Evolutionary conservation across 768 basidiomycete species (phyloP), one percentile per base, ranked within the genome.

Genomic region (Xerocomellus amylosporus): DNA sequence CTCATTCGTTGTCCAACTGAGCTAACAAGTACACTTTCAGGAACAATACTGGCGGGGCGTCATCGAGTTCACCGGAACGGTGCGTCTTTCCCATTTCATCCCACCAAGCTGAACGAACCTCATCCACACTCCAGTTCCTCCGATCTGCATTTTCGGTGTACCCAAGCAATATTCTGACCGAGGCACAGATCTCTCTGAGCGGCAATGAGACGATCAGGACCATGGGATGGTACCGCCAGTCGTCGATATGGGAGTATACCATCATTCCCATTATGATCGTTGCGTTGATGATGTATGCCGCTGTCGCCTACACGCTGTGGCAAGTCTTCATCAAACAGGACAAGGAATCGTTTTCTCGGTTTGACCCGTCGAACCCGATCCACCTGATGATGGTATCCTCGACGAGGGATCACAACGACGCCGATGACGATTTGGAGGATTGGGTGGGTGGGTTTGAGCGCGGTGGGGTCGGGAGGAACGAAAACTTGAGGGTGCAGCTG

Each of bases 41-140:
- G 62, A 51, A 42, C 39, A 51, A 7, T 61, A 58, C 19, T 60
- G 59, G 58, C 45, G 43, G 1, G 62, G 62, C 24, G 51, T 64
- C 13, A 33, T 57, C 12, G 63, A 64, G 13, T 64, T 61, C 28
- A 43, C 55, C 22, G 62, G 53, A 22, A 63, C 62, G 13, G 62
- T 55, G 24, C 24, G 44, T n/a, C 17, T 38, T 37, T 15, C 24
- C 30, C 17, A n/a, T 26, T 19, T 14, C 30, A 15, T 41, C 20
- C 24, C 7, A 14, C 8, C 14, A 14, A 31, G n/a, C 36, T 9
- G 2, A 22, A n/a, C 15, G 15, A 8, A n/a, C 47, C 17, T 34
- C 5, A n/a, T 39, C 28, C 20, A 13, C 8, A n/a, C 13, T 4
- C 8, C 30, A 56, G 55, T 54, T 47, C 28, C 38, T 49, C 19